Base-by-base conservation (phyloP, 129 eudicot genomes). In the Glebionis coronaria region DNA sequence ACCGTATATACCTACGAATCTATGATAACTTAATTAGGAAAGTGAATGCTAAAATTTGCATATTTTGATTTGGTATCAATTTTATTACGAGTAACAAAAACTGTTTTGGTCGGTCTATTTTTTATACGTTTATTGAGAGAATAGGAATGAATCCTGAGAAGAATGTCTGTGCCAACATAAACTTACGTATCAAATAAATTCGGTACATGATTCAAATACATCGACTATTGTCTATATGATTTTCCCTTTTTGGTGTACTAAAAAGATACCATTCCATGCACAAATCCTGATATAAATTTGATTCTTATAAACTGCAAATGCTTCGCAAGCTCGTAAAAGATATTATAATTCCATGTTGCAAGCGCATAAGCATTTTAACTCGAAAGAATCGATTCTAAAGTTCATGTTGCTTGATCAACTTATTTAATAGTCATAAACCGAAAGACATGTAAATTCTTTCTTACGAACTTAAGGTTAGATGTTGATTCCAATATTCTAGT, bases 351-450 rank as follows among this genome's bases (percentile, higher is more conserved):
- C 28, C 46, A 23, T 47, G 21, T 64, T 61, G 46, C 25, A n/a
- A n/a, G 13, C 63, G 14, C 44, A 57, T 60, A 16, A 19, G 11
- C 19, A 62, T 62, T 42, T 38, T 38, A 16, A 62, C 40, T 50
- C 67, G 35, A 42, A 62, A 62, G 67, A 40, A 27, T 42, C 44
- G 10, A 38, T 35, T 31, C 38, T 5, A 31, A 35, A n/a, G 4
- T 38, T 18, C 27, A 38, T 35, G 67, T 61, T 59, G 64, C 64
- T 59, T 21, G 3, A 59, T 35, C 42, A 35, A 6, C 42, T 35
- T 35, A 35, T 18, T 60, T 60, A 28, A 19, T 60, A 29, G 66
- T 35, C 50, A 7, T 61, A 61, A 40, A 61, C 66, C 66, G 66
- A 61, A 61, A 35, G 66, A 16, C 66, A 9, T 15, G 9, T 15